These are phyloP conservation scores for Mycena rosella DNA, from an alignment of 768 basidiomycete genomes.

Conservation along the genomic window DNA sequence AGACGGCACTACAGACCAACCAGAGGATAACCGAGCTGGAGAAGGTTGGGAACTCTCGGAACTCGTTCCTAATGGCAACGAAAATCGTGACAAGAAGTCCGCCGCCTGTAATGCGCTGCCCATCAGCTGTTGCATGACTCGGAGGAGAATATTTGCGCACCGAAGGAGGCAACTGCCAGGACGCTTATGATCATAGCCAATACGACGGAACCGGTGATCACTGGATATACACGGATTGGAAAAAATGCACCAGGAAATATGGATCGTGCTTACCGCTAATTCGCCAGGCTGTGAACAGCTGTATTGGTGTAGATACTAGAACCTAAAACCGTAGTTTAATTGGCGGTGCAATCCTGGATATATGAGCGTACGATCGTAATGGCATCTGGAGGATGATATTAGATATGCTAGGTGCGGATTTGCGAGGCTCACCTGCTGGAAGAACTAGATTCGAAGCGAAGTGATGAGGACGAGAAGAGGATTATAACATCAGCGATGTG, in stretches of 20 bases:
- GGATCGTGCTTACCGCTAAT: conserved; percentile 17
- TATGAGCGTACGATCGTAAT: conserved; percentile 13
- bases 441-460: conserved; percentile 17
- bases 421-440: conserved; percentile 24
- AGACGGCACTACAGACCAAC: conserved; percentile 37
- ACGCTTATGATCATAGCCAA: conserved; percentile 24
- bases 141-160: not conserved
- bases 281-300: conserved; percentile 35
- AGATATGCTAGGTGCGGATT: not conserved
- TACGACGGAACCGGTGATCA: conserved; percentile 26
- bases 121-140: not conserved
- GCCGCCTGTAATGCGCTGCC: conserved; percentile 8
- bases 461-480: not conserved
- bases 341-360: too few relatives aligned
- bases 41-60: conserved; percentile 38
- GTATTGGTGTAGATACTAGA: conserved; percentile 29
- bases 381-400: not conserved
- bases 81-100: conserved; percentile 28
- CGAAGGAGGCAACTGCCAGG: conserved; percentile 29
- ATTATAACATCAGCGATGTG: not conserved
- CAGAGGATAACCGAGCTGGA: conserved; percentile 37
- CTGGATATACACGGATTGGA: not conserved
- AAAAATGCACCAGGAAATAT: too few relatives aligned
- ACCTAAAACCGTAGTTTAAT: not conserved
- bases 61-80: conserved; percentile 30